Conservation (phyloP, 768 basidiomycete species). For the Cystofilobasidium ferigula region DNA sequence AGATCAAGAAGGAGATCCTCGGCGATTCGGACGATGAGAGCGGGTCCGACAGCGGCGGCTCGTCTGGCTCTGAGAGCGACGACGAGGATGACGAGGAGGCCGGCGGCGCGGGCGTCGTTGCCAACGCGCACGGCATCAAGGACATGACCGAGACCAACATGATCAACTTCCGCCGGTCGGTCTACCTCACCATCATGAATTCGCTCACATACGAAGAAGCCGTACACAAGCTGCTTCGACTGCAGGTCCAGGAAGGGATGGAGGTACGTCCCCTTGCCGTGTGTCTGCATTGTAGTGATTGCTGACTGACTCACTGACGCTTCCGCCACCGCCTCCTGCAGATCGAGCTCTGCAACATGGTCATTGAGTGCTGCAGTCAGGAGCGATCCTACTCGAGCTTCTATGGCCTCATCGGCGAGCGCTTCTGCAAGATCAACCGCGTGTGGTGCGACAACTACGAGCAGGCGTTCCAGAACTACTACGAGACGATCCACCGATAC, state of each 20-base stretch:
- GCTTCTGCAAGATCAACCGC: conserved; percentile 90
- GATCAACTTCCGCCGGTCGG: conserved; percentile 82
- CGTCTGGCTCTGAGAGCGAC: conserved; percentile 44
- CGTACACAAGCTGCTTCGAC: conserved; percentile 90
- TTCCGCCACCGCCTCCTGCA: conserved; percentile 35
- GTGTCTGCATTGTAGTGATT: not conserved
- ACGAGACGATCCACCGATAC: conserved; percentile 92
- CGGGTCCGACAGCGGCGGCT: conserved; percentile 45
- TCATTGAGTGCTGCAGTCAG: conserved; percentile 99
- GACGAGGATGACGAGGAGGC: conserved; percentile 50
- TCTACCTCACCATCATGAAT: conserved; percentile 99
- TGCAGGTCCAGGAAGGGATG: conserved; percentile 80
- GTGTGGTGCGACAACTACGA: conserved; percentile 87
- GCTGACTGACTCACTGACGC: conserved; percentile 2
- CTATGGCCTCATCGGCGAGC: conserved; percentile 90
- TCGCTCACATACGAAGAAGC: conserved; percentile 97
- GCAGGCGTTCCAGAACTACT: conserved; percentile 75
- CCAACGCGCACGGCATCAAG: conserved; percentile 77
- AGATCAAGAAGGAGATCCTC: conserved; percentile 84
- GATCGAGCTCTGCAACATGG: conserved; percentile 96
- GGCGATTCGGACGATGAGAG: conserved; percentile 53
- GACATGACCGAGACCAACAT: conserved; percentile 91
- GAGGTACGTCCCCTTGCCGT: conserved; percentile 51
- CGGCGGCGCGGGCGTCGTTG: conserved; percentile 39
- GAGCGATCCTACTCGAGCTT: conserved; percentile 96